These are phyloP conservation scores for Coniosporium tulheliwenetii DNA, from an alignment of 2,329 filamentous ascomycete genomes.

Conservation along the genomic window DNA sequence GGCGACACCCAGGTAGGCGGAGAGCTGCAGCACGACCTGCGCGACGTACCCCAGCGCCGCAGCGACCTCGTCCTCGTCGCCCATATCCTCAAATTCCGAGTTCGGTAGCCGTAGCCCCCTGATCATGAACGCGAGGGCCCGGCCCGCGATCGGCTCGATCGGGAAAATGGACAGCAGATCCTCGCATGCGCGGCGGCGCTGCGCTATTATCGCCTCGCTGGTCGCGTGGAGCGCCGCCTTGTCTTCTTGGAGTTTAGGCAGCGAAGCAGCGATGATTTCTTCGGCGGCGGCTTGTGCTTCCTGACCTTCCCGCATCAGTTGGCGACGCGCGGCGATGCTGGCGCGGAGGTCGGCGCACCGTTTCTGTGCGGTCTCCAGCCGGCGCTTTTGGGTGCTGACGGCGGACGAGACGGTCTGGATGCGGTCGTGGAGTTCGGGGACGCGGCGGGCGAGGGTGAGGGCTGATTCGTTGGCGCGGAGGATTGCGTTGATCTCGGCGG, in stretches of 20 bases:
- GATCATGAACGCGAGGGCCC: slow-evolving; percentile 69
- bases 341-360: slow-evolving; percentile 51
- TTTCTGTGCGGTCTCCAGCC: slow-evolving; percentile 44
- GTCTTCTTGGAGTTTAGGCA: slow-evolving; percentile 41
- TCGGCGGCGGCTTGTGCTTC: slow-evolving; percentile 42
- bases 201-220: slow-evolving; percentile 58
- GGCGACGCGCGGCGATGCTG: slow-evolving; percentile 49
- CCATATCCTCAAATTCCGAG: slow-evolving; percentile 52
- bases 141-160: slow-evolving; percentile 51
- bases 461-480: slow-evolving; percentile 22
- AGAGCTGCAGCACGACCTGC: slow-evolving; percentile 57
- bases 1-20: slow-evolving; percentile 65
- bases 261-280: slow-evolving; percentile 39
- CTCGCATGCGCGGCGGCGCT: slow-evolving; percentile 75
- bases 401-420: slow-evolving; percentile 31
- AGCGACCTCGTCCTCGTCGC: slow-evolving; percentile 55
- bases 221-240: slow-evolving; percentile 39
- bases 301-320: slow-evolving; percentile 51
- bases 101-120: slow-evolving; percentile 67
- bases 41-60: slow-evolving; percentile 72
- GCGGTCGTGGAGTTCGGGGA: slow-evolving; percentile 26
- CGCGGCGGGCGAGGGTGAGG: slow-evolving; percentile 16
- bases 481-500: slow-evolving; percentile 56
- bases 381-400: slow-evolving; percentile 48
- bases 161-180: slow-evolving; percentile 67